Evolutionary conservation across 2,329 filamentous ascomycete genomes (phyloP).

Genomic region (Nothophaeocryptopus gaeumannii): DNA sequence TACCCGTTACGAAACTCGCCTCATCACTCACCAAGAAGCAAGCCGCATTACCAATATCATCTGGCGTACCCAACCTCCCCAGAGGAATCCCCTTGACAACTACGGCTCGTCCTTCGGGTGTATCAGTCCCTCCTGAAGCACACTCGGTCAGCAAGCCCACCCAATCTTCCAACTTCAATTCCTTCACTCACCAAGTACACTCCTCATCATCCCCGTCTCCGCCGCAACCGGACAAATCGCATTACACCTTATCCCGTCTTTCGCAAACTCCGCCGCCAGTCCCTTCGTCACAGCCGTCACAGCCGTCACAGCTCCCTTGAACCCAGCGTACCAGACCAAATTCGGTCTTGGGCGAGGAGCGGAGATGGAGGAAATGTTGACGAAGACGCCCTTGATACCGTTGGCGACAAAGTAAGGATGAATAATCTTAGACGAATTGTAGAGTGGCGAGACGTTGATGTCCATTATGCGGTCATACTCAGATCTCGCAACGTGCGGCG

Average conservation of each 20-base stretch:
- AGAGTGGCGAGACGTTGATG: conserved; percentile 35
- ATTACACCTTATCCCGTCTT: conserved; percentile 26
- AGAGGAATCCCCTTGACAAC: conserved; percentile 27
- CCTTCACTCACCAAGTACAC: conserved; percentile 22
- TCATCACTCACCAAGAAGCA: conserved; percentile 32
- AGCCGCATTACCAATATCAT: conserved; percentile 29
- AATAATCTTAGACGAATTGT: conserved; percentile 30
- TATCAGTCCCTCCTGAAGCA: background rate
- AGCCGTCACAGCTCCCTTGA: conserved; percentile 29
- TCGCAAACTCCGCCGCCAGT: conserved; percentile 30
- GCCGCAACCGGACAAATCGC: conserved; percentile 30
- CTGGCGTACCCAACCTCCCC: conserved; percentile 26
- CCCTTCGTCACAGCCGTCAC: conserved; percentile 23
- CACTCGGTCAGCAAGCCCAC: background rate
- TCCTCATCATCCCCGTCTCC: conserved; percentile 30
- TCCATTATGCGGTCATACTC: conserved; percentile 36
- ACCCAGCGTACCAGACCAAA: conserved; percentile 32
- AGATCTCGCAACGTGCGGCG: conserved; percentile 27
- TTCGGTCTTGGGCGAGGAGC: conserved; percentile 27
- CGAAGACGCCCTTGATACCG: conserved; percentile 25
- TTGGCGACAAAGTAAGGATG: conserved; percentile 32
- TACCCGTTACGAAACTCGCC: conserved; percentile 28
- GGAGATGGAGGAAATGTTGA: conserved; percentile 32
- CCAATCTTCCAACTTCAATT: conserved; percentile 17
- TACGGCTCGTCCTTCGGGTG: conserved; percentile 21